Base-by-base conservation (phyloP, 176 grass and related monocot genomes). In the Hordeum marinum region DNA sequence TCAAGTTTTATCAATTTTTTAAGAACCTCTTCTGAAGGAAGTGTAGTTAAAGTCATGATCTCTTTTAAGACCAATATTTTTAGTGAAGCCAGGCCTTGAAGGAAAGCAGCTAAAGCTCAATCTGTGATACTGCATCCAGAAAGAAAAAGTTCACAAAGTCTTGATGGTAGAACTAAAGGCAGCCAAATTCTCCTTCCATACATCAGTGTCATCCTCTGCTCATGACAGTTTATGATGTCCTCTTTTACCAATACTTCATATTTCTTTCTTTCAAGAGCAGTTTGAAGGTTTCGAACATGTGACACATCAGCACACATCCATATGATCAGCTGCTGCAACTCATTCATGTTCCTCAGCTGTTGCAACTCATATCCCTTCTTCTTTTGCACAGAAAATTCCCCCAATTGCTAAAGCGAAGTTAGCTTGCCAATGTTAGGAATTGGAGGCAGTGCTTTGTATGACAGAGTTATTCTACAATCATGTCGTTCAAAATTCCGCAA, bases 11-110 rank as follows among this genome's bases (percentile, higher is more conserved):
- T 27, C 32, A 85, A 41, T 27, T 57, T 23, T 13, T 31, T 32
- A 14, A 85, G 2, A 34, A 77, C 72, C 43, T 67, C 61, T 54
- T 68, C 42, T 4, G 83, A 66, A 0, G 83, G 72, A 43, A 85
- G 72, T 21, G 60, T 4, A 12, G 43, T 85, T 55, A 85, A n/a
- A 77, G 45, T 68, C 72, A 85, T 77, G 26, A 85, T 68, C 0
- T 5, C 1, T 0, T 0, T 0, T 18, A 84, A 21, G 4, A 0
- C 0, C 10, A 83, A 83, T 0, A 0, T 4, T 18, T 3, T 8
- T 5, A 84, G n/a, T 55, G 82, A 84, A 37, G n/a, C 55, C 0
- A 67, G 62, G 0, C 46, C 11, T 11, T 25, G 6, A 67, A 85
- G 62, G 34, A 62, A 85, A 31, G 13, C 6, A 27, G 62, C 23